Evolutionary conservation across 306 rosid genomes (phyloP).

Genomic region (Medicago lupulina): DNA sequence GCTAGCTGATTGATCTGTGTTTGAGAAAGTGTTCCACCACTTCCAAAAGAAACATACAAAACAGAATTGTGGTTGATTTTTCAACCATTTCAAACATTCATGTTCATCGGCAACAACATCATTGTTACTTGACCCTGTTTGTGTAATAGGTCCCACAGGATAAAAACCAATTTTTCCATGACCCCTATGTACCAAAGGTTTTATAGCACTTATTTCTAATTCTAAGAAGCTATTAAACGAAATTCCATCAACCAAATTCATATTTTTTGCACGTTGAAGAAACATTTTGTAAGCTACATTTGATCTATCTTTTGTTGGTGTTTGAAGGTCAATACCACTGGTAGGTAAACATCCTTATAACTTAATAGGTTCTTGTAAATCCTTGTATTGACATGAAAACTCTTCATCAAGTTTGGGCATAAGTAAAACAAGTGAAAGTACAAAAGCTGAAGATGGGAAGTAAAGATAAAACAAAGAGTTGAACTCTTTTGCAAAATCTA

Average conservation of each 20-base stretch:
- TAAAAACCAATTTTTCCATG: conserved; percentile 15
- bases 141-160: conserved; percentile 46
- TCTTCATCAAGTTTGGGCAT: conserved; percentile 40
- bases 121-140: conserved; percentile 6
- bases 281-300: conserved; percentile 10
- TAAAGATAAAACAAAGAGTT: conserved; percentile 43
- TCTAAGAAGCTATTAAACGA: conserved; percentile 43
- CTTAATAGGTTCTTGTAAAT: conserved; percentile 3
- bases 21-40: conserved; percentile 42
- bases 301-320: conserved; percentile 18
- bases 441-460: conserved; percentile 32
- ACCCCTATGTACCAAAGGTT: conserved; percentile 31
- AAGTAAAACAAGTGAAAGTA: not conserved
- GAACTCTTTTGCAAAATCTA: conserved; percentile 45
- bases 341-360: conserved; percentile 47
- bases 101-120: not conserved
- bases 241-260: conserved; percentile 23
- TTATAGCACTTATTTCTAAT: conserved; percentile 35
- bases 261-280: conserved; percentile 26
- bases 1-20: not conserved
- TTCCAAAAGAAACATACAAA: conserved; percentile 50
- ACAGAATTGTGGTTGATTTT: conserved; percentile 34
- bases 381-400: conserved; percentile 36
- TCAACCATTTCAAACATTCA: conserved; percentile 38
- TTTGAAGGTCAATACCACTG: conserved; percentile 36